Evolutionary conservation across 1,284 basidiomycete genomes (phyloP).

Genomic region (Mycosarcoma mackinlayi): DNA sequence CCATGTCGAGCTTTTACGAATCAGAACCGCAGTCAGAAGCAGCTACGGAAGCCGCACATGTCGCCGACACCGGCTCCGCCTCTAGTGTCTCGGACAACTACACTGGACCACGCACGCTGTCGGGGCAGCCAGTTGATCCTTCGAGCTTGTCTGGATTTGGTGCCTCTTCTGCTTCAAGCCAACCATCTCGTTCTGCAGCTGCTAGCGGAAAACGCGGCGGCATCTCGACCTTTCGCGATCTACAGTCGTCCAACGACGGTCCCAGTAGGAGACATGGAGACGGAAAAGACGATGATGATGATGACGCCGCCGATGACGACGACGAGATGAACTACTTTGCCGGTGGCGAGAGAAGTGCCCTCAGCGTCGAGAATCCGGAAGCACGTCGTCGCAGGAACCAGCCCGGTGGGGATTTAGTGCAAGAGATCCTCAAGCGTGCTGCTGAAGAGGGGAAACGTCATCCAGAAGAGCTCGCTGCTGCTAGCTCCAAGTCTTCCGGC

Average conservation of each 20-base stretch:
- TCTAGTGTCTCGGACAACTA: conserved; percentile 25
- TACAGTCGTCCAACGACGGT: conserved; percentile 39
- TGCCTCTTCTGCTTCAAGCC: conserved; percentile 9
- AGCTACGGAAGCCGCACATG: conserved; percentile 8
- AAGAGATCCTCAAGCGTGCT: conserved; percentile 81
- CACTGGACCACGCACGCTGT: conserved; percentile 67
- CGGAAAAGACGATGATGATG: conserved; percentile 57
- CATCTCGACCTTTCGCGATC: conserved; percentile 68
- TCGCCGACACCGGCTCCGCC: conserved; percentile 7
- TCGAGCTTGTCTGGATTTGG: conserved; percentile 40
- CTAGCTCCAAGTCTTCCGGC: conserved; percentile 3
- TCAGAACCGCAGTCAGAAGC: conserved; percentile 26
- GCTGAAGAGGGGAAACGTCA: conserved; percentile 73
- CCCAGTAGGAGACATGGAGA: conserved; percentile 28
- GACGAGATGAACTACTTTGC: conserved; percentile 66
- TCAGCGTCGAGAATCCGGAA: conserved; percentile 86
- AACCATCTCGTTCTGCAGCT: conserved; percentile 14
- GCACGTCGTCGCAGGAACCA: conserved; percentile 70
- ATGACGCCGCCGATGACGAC: conserved; percentile 51
- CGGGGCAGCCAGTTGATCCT: conserved; percentile 64
- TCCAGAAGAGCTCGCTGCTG: conserved; percentile 20
- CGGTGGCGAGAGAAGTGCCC: conserved; percentile 75
- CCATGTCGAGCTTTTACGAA: conserved; percentile 69
- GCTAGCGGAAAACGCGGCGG: conserved; percentile 43
- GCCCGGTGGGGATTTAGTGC: conserved; percentile 78